A percentile compares a stretch with the other conserved stretches of the same genome.
Conservation (phyloP, 352 stramenopile species). For the Pythium chondricola region DNA sequence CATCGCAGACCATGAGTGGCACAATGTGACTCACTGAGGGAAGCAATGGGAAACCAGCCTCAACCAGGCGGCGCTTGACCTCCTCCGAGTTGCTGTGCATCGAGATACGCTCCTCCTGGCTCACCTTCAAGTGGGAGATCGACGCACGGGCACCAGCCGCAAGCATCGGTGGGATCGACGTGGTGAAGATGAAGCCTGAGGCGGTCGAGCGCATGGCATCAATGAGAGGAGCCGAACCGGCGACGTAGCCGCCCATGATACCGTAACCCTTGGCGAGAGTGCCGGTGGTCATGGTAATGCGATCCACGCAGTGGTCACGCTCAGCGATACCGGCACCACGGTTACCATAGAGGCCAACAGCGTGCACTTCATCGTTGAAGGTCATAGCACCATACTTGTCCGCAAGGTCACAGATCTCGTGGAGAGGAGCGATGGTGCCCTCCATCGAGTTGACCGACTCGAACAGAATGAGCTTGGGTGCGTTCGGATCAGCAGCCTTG, state of each 20-base stretch:
- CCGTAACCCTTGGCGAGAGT: slow-evolving; percentile 88
- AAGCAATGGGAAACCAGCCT: slow-evolving; percentile 79
- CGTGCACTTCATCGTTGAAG: slow-evolving; percentile 90
- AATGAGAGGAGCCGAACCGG: slow-evolving; percentile 71
- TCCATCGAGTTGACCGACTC: slow-evolving; percentile 89
- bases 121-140: slow-evolving; percentile 81
- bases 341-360: slow-evolving; percentile 85
- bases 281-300: slow-evolving; percentile 87
- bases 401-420: slow-evolving; percentile 81
- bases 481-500: slow-evolving; percentile 58
- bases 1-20: slow-evolving; percentile 84
- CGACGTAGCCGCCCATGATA: slow-evolving; percentile 90
- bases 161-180: slow-evolving; percentile 83
- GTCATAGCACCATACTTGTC: slow-evolving; percentile 91
- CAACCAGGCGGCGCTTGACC: slow-evolving; percentile 80
- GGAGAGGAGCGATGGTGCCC: slow-evolving; percentile 74
- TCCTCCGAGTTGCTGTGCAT: slow-evolving; percentile 85
- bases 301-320: slow-evolving; percentile 79
- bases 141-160: slow-evolving; percentile 76
- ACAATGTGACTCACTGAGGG: slow-evolving; percentile 88
- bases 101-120: slow-evolving; percentile 61
- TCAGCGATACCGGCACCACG: slow-evolving; percentile 80
- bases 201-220: slow-evolving; percentile 86
- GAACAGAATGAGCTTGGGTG: slow-evolving; percentile 81
- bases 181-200: slow-evolving; percentile 90